These are phyloP conservation scores for Powellomyces hirtus DNA, from an alignment of 192 early-diverging fungal genomes.

Conservation along the genomic window DNA sequence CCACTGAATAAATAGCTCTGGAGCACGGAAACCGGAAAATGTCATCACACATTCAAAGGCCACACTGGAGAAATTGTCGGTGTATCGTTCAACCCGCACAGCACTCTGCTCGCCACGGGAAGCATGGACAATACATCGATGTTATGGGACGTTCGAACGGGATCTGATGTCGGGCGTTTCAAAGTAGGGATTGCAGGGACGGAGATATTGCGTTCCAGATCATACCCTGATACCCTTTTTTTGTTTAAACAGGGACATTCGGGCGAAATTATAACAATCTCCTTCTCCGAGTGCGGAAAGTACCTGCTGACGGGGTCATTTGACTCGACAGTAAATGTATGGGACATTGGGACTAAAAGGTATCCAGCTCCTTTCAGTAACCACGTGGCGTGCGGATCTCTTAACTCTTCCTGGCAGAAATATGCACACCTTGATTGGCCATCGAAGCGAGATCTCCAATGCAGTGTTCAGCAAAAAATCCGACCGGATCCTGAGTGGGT, in stretches of 20 bases:
- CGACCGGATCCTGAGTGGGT: constrained; percentile 36
- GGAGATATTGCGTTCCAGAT: neutral
- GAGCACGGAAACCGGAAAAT: constrained; percentile 44
- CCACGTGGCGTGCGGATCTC: neutral
- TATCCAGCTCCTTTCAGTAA: neutral
- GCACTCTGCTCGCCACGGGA: constrained; percentile 37
- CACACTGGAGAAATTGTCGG: constrained; percentile 49
- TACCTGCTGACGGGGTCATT: constrained; percentile 51
- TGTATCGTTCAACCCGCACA: constrained; percentile 39
- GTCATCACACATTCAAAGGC: constrained; percentile 45
- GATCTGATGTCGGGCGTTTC: constrained; percentile 38
- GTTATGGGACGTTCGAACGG: constrained; percentile 52
- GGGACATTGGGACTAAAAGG: constrained; percentile 39
- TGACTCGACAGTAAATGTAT: constrained; percentile 50
- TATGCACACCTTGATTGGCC: constrained; percentile 53
- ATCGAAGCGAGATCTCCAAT: constrained; percentile 45
- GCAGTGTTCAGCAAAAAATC: constrained; percentile 33
- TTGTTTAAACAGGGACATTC: constrained; percentile 42
- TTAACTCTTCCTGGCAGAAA: constrained; percentile 24
- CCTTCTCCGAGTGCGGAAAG: constrained; percentile 33
- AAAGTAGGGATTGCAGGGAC: constrained; percentile 20
- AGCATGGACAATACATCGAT: constrained; percentile 51
- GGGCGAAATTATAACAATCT: constrained; percentile 37
- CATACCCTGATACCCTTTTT: neutral
- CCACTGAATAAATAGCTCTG: constrained; percentile 31